Percentiles rank a stretch among this genome's conserved stretches.
Conservation (phyloP, 2,329 filamentous ascomycete species). For the Neofusicoccum laricinum region DNA sequence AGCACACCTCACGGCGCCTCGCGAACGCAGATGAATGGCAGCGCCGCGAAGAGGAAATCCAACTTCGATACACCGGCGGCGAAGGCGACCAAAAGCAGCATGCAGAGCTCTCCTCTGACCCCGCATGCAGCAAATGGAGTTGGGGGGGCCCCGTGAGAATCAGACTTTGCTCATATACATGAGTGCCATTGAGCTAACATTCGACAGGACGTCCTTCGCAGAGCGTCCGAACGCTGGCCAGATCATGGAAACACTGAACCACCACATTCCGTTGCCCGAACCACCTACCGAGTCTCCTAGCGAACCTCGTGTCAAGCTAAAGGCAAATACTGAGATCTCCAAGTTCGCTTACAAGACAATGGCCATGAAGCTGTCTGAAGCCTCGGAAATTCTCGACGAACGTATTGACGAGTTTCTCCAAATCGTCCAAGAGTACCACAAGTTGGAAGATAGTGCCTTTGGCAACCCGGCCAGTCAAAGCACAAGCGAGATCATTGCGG, state of each 20-base stretch:
- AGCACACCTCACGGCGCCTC: constrained; percentile 40
- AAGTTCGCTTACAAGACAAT: constrained; percentile 90
- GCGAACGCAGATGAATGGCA: constrained; percentile 34
- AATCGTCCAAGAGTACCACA: constrained; percentile 71
- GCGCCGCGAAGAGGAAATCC: constrained; percentile 53
- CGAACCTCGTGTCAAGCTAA: constrained; percentile 78
- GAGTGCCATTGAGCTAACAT: constrained; percentile 18
- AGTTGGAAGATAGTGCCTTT: constrained; percentile 75
- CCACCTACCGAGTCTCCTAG: constrained; percentile 68
- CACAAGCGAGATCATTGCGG: constrained; percentile 81
- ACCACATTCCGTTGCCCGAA: constrained; percentile 65
- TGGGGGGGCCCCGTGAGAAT: constrained; percentile 39
- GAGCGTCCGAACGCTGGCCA: constrained; percentile 78
- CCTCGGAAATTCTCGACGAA: constrained; percentile 91
- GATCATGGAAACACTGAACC: constrained; percentile 78
- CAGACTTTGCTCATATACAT: background rate
- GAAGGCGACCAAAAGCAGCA: constrained; percentile 44
- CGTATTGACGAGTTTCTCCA: constrained; percentile 84
- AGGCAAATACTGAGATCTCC: constrained; percentile 81
- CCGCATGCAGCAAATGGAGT: constrained; percentile 37
- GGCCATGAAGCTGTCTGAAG: constrained; percentile 90
- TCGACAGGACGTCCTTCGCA: constrained; percentile 64
- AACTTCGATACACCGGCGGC: constrained; percentile 50
- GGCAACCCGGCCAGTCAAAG: constrained; percentile 83
- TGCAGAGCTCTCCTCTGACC: constrained; percentile 50